Evolutionary conservation across 768 basidiomycete genomes (phyloP).

Genomic region (Leccinum longicurvipes): DNA sequence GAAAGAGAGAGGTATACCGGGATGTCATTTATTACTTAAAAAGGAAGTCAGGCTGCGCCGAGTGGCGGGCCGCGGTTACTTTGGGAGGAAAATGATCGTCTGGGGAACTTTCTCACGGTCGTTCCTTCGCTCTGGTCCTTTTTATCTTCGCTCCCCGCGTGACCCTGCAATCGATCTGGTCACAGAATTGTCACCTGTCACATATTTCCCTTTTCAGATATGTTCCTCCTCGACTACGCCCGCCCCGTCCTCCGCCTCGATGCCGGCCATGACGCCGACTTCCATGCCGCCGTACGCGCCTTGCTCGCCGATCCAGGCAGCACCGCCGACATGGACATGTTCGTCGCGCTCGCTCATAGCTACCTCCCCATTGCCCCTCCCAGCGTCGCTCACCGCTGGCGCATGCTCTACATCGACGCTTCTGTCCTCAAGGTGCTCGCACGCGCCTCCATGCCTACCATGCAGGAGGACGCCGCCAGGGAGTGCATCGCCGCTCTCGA

Average conservation of each 20-base stretch:
- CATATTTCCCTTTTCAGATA: conserved; percentile 4
- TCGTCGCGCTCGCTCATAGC: conserved; percentile 49
- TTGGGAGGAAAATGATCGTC: conserved; percentile 43
- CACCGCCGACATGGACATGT: conserved; percentile 23
- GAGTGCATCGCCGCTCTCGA: conserved; percentile 42
- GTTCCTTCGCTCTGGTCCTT: conserved; percentile 48
- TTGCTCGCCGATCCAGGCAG: neutral
- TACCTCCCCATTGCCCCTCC: conserved; percentile 42
- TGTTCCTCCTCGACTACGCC: conserved; percentile 10
- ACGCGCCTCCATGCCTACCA: conserved; percentile 19
- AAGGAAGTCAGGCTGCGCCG: conserved; percentile 54
- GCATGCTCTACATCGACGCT: conserved; percentile 74
- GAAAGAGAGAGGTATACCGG: conserved; percentile 48
- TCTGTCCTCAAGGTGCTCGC: conserved; percentile 55
- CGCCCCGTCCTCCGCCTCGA: conserved; percentile 8
- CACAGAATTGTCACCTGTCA: conserved; percentile 30
- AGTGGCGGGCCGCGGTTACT: conserved; percentile 40
- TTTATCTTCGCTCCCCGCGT: conserved; percentile 54
- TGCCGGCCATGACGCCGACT: conserved; percentile 1
- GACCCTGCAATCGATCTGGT: conserved; percentile 38
- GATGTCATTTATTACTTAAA: conserved; percentile 74
- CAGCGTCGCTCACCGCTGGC: conserved; percentile 44
- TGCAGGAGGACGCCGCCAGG: conserved; percentile 27
- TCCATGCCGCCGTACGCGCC: conserved; percentile 9
- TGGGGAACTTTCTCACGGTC: conserved; percentile 52